phyloP scores from a whole-genome alignment of 805 yeast genomes.

The Candida endomychidarum region DNA sequence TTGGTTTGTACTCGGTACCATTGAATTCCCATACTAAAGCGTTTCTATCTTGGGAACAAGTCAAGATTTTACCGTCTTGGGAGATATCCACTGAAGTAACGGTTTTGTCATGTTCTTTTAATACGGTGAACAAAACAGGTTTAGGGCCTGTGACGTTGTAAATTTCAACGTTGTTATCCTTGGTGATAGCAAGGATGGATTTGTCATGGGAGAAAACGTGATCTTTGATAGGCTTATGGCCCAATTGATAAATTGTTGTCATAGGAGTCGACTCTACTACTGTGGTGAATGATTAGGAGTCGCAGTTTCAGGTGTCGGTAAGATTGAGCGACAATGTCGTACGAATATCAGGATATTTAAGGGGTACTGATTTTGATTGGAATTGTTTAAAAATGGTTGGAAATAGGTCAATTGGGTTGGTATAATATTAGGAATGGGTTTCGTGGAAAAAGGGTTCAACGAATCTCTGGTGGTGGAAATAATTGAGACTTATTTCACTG shows the following conservation, averaged over 20 bases:
- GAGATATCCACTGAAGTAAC: conserved; percentile 95
- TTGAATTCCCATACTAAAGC: conserved; percentile 92
- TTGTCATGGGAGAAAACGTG: conserved; percentile 80
- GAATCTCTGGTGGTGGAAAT: no score
- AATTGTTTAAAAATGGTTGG: no score
- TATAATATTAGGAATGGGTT: no score
- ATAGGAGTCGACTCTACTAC: conserved; percentile 17
- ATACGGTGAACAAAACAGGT: conserved; percentile 63
- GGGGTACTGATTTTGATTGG: no score
- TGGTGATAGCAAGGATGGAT: conserved; percentile 72
- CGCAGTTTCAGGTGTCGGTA: neutral
- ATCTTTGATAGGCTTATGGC: conserved; percentile 85
- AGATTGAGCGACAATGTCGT: neutral
- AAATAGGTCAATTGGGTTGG: no score
- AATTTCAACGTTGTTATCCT: conserved; percentile 72
- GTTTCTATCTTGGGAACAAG: conserved; percentile 96
- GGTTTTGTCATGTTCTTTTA: conserved; percentile 86
- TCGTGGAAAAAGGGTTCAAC: no score
- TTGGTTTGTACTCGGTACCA: conserved; percentile 66
- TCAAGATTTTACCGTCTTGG: conserved; percentile 83
- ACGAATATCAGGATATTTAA: neutral
- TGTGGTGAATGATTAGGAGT: no score
- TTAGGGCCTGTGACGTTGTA: conserved; percentile 54
- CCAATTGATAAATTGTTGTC: conserved; percentile 58
- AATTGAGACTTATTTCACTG: no score